Evolutionary conservation across 2,329 filamentous ascomycete species (phyloP).

Genomic region (Fusarium hostae): DNA sequence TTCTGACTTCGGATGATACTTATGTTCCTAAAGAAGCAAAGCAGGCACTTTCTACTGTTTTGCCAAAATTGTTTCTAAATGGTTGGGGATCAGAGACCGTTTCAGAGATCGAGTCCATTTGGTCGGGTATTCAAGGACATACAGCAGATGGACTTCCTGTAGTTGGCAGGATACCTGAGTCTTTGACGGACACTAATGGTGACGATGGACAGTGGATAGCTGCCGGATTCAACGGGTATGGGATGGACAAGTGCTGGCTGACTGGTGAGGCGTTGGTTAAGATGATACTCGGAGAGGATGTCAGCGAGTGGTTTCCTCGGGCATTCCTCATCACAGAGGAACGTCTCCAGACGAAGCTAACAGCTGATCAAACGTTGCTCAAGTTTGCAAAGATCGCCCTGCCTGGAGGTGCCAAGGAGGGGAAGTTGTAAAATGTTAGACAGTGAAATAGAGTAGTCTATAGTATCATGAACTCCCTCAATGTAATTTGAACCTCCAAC

Average conservation of each 20-base stretch:
- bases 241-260: constrained; percentile 63
- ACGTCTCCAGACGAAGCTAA: constrained; percentile 1
- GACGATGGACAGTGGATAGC: constrained; percentile 56
- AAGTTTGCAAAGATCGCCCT: not conserved
- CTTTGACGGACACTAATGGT: constrained; percentile 17
- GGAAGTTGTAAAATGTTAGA: not conserved
- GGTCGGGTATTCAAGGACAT: constrained; percentile 60
- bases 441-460: not conserved
- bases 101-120: constrained; percentile 38
- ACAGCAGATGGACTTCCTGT: constrained; percentile 60
- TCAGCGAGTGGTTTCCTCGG: constrained; percentile 34
- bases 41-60: constrained; percentile 50
- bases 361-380: not conserved
- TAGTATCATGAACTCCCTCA: not conserved
- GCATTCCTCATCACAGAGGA: constrained; percentile 20
- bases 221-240: constrained; percentile 60
- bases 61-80: constrained; percentile 53
- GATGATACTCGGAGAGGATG: constrained; percentile 40
- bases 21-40: constrained; percentile 48
- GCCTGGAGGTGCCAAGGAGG: not conserved
- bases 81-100: constrained; percentile 39
- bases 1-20: constrained; percentile 59
- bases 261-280: constrained; percentile 54
- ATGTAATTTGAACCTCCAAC: accelerated
- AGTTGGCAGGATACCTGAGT: constrained; percentile 56